phyloP scores from a whole-genome alignment of 31 red algal species.

The Asparagopsis taxiformis region DNA sequence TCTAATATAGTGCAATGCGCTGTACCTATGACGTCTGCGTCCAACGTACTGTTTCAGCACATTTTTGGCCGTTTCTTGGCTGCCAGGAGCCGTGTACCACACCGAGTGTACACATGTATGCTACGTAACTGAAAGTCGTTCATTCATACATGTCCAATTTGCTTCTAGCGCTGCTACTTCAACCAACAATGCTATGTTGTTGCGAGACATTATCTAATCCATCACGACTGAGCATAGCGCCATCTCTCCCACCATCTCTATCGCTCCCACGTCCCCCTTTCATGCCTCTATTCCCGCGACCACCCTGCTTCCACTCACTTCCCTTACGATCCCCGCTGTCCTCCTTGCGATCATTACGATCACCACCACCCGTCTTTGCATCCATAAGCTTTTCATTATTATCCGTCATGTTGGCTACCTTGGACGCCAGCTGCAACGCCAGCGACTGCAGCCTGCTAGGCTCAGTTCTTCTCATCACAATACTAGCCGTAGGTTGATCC shows the following conservation, averaged over 20 bases:
- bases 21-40: too few relatives aligned
- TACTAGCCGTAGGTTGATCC: slow-evolving; percentile 90
- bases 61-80: too few relatives aligned
- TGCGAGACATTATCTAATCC: too few relatives aligned
- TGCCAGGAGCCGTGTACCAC: too few relatives aligned
- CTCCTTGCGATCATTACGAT: slow-evolving; percentile 35
- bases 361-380: slow-evolving; percentile 71
- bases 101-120: too few relatives aligned
- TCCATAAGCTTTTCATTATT: slow-evolving; percentile 97
- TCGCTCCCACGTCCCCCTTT: slow-evolving; percentile 9
- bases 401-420: slow-evolving; percentile 84
- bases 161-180: too few relatives aligned
- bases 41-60: too few relatives aligned
- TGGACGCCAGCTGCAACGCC: slow-evolving; percentile 74
- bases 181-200: too few relatives aligned
- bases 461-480: slow-evolving; percentile 84
- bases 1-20: too few relatives aligned
- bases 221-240: too few relatives aligned
- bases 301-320: slow-evolving; percentile 71
- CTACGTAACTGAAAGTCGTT: too few relatives aligned
- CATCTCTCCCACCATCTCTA: neutral
- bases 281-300: slow-evolving; percentile 28
- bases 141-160: too few relatives aligned
- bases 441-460: slow-evolving; percentile 89
- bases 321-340: slow-evolving; percentile 63